Evolutionary conservation across 805 yeast genomes (phyloP).

Genomic region (Sugiyamaella floridensis): DNA sequence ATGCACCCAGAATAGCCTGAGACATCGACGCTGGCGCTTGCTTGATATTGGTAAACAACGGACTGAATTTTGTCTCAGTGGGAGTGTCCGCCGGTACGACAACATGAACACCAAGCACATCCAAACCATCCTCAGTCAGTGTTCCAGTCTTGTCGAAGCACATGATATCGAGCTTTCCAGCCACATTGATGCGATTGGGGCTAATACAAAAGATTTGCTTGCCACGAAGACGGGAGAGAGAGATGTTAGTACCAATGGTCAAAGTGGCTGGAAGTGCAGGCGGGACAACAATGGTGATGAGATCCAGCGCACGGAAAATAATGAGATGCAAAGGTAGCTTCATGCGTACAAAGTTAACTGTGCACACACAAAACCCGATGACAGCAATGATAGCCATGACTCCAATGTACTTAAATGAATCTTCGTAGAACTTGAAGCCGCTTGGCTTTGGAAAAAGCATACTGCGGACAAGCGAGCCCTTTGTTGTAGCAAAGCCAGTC

Average conservation of each 20-base stretch:
- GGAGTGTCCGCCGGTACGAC: conserved; percentile 15
- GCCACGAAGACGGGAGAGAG: conserved; percentile 64
- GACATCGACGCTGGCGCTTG: conserved; percentile 3
- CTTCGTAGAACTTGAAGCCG: conserved; percentile 87
- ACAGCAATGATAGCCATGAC: conserved; percentile 84
- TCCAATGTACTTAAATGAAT: conserved; percentile 93
- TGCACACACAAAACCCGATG: conserved; percentile 76
- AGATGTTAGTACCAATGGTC: conserved; percentile 94
- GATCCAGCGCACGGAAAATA: conserved; percentile 82
- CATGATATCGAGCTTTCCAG: conserved; percentile 83
- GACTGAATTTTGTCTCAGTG: conserved; percentile 20
- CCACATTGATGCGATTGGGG: conserved; percentile 92
- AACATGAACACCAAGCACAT: conserved; percentile 61
- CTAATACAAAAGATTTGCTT: conserved; percentile 79
- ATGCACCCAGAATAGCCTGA: conserved; percentile 36
- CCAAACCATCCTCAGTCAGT: conserved; percentile 92
- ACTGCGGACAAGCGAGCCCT: conserved; percentile 87
- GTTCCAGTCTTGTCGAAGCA: conserved; percentile 98
- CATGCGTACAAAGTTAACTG: conserved; percentile 70
- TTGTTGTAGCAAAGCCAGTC: conserved; percentile 92
- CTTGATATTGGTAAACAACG: conserved; percentile 2
- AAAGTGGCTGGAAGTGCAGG: conserved; percentile 98
- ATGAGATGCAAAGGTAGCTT: conserved; percentile 66
- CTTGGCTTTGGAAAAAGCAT: conserved; percentile 95
- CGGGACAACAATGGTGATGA: conserved; percentile 94